phyloP scores from a whole-genome alignment of 305 asterid genomes.

The Solanum hybrid region DNA sequence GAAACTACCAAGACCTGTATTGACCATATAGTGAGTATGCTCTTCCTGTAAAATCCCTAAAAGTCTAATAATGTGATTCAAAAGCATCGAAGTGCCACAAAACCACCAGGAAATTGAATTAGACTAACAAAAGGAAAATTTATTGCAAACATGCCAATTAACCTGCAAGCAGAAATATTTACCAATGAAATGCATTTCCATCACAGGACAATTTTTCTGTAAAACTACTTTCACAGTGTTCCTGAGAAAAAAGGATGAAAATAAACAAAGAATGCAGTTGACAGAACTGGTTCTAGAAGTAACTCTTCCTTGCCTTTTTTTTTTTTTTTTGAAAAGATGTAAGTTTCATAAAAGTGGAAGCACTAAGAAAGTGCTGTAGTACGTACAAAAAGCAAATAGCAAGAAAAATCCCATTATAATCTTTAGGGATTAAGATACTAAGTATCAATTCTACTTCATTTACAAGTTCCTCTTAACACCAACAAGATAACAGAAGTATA shows the following conservation, averaged over 20 bases:
- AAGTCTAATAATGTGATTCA: not conserved
- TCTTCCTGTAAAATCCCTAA: not conserved
- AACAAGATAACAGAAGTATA: not conserved
- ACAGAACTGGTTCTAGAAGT: not conserved
- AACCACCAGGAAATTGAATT: not conserved
- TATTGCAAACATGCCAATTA: not conserved
- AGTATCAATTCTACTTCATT: not conserved
- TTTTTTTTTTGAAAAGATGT: not conserved
- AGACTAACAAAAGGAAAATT: not conserved
- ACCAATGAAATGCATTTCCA: not conserved
- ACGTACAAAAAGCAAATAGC: not conserved
- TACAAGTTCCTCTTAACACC: not conserved
- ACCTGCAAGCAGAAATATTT: not conserved
- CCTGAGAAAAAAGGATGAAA: not conserved
- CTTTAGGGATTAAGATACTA: not conserved
- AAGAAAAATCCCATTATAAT: not conserved
- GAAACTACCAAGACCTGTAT: constrained; percentile 86
- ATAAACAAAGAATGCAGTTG: not conserved
- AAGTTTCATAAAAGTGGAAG: not conserved
- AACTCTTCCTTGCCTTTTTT: not conserved
- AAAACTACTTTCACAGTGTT: not conserved
- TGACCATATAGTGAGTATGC: not conserved
- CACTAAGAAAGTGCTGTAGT: not conserved
- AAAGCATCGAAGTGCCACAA: not conserved
- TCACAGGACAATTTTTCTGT: not conserved